Evolutionary conservation across 2,329 filamentous ascomycete genomes (phyloP).

Genomic region (Fusarium metavorans): DNA sequence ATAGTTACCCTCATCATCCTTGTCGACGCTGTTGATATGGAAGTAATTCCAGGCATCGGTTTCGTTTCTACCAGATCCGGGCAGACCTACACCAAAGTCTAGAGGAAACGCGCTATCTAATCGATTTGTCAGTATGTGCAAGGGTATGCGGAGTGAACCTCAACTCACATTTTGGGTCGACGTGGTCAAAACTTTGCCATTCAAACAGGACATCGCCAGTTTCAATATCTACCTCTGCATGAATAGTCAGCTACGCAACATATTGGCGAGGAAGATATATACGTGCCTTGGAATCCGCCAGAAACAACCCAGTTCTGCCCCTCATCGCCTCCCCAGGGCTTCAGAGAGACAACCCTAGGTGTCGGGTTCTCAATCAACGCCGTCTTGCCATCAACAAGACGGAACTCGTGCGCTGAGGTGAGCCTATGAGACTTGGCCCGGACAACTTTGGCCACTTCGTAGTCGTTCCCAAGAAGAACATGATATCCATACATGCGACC

Average conservation of each 20-base stretch:
- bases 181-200: constrained; percentile 10
- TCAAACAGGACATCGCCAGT: constrained; percentile 31
- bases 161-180: not conserved
- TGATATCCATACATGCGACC: not conserved
- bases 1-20: constrained; percentile 49
- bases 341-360: not conserved
- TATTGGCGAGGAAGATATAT: not conserved
- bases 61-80: not conserved
- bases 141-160: not conserved
- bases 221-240: constrained; percentile 26
- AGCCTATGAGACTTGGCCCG: not conserved
- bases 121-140: not conserved
- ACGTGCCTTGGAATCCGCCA: not conserved
- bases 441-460: not conserved
- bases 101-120: not conserved
- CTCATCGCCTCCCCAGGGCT: not conserved
- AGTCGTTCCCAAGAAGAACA: not conserved
- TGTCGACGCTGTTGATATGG: constrained; percentile 53
- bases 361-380: not conserved
- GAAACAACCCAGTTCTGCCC: not conserved
- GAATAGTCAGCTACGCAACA: not conserved
- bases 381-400: not conserved
- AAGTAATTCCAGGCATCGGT: constrained; percentile 44
- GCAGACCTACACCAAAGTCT: not conserved
- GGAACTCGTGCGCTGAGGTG: not conserved